Evolutionary conservation across 805 yeast genomes (phyloP), one percentile per base, ranked within the genome.

Genomic region (Lachancea mirantina): DNA sequence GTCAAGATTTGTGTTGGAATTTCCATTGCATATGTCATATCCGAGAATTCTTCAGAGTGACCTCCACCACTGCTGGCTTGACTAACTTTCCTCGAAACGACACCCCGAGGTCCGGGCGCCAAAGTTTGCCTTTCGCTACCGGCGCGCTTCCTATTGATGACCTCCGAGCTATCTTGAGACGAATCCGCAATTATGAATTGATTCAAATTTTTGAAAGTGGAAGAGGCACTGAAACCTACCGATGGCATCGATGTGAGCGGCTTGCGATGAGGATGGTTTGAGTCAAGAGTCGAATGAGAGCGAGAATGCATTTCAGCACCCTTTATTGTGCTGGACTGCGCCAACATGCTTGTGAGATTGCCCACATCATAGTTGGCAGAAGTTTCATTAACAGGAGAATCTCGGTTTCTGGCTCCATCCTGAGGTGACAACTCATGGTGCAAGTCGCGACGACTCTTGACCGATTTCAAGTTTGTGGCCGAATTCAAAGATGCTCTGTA

Each of bases 21-120:
- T 10, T 55, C 60, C 44, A 49, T 35, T 9, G 57, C 55, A 28
- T 39, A 46, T 10, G 55, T 41, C 45, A 55, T 42, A 38, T 50
- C 57, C 9, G 60, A 51, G 10, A 46, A 34, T n/a, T 44, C 36
- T 30, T 43, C 42, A 10, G 37, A 32, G 15, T 26, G 33, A 5
- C 25, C 30, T 16, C 29, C 33, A n/a, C 11, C 3, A 15, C 21
- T 23, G 22, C 38, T 34, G 7, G 23, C 33, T 19, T 24, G 27
- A 26, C 38, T 34, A 10, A 15, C 8, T 14, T 34, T 34, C 4
- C 46, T 37, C 23, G 40, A 19, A 6, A 42, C 31, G n/a, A n/a
- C n/a, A n/a, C n/a, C n/a, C n/a, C n/a, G n/a, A n/a, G n/a, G n/a
- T n/a, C n/a, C n/a, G 14, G 26, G 39, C 10, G 28, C 14, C 8